These are phyloP conservation scores for Lolium multiflorum DNA, from an alignment of 176 grass and related monocot genomes.

Conservation along the genomic window DNA sequence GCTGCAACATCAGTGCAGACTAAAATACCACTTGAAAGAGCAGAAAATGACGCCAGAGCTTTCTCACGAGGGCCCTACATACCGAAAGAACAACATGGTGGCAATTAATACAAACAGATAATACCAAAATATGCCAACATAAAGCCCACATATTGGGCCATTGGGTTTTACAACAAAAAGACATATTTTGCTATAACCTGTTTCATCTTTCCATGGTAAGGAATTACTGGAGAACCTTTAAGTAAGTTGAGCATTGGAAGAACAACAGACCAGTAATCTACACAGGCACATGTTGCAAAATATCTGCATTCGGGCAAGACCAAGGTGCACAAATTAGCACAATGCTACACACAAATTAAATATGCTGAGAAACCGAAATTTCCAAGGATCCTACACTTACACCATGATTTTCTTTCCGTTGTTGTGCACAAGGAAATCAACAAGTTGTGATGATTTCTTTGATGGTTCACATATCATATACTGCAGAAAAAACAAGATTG, in stretches of 20 bases:
- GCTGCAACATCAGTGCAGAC: conserved; percentile 98
- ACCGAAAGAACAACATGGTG: conserved; percentile 8
- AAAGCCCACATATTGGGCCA: conserved; percentile 1
- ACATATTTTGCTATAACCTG: conserved; percentile 60
- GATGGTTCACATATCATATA: conserved; percentile 90
- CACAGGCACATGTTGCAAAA: conserved; percentile 97
- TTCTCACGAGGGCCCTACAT: conserved; percentile 82
- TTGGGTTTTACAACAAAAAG: conserved; percentile 14
- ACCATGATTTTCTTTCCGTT: conserved; percentile 87
- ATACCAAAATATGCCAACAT: not conserved
- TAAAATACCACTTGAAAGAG: conserved; percentile 86
- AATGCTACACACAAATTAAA: not conserved
- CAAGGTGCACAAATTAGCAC: conserved; percentile 35
- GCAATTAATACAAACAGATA: conserved; percentile 24
- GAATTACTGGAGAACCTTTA: conserved; percentile 77
- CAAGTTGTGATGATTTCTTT: conserved; percentile 87
- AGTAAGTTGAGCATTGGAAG: conserved; percentile 67
- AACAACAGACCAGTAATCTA: conserved; percentile 90
- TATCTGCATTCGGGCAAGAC: conserved; percentile 60
- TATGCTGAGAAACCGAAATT: not conserved
- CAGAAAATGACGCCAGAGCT: conserved; percentile 80
- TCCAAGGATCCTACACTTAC: conserved; percentile 52
- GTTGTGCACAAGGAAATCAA: conserved; percentile 85
- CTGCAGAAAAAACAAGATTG: conserved; percentile 60
- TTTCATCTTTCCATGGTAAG: conserved; percentile 98